Percentiles rank a stretch among this genome's conserved stretches.
phyloP scores from a whole-genome alignment of 2,329 filamentous ascomycete species.

The Tolypocladium ovalisporum region DNA sequence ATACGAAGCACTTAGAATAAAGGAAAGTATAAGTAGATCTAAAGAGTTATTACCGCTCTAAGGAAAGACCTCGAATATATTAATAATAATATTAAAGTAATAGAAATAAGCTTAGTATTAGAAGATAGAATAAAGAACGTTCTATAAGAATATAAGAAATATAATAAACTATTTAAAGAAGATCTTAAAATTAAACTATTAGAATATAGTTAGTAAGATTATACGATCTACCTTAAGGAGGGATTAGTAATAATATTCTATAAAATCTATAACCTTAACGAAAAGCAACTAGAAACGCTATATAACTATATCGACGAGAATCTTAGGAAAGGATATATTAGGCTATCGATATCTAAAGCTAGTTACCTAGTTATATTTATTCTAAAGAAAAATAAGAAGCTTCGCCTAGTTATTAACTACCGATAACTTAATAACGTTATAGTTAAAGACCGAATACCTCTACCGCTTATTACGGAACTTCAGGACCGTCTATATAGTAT shows the following conservation, averaged over 20 bases:
- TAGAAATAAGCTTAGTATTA: neutral
- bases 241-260: neutral
- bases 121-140: neutral
- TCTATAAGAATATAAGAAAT: slow-evolving; percentile 2
- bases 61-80: neutral
- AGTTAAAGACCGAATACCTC: slow-evolving; percentile 10
- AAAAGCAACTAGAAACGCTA: slow-evolving; percentile 2
- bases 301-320: neutral
- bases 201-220: slow-evolving; percentile 3
- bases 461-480: slow-evolving; percentile 12
- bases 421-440: slow-evolving; percentile 11
- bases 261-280: slow-evolving; percentile 4
- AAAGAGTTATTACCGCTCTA: neutral
- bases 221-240: slow-evolving; percentile 3
- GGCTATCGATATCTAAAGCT: slow-evolving; percentile 4
- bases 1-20: neutral
- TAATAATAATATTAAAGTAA: neutral
- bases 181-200: slow-evolving; percentile 2
- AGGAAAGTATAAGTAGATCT: neutral
- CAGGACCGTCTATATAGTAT: slow-evolving; percentile 9
- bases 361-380: neutral
- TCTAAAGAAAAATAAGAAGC: slow-evolving; percentile 7
- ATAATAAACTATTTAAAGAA: slow-evolving; percentile 5
- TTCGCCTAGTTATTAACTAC: slow-evolving; percentile 14
- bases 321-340: neutral